Base-by-base conservation (phyloP, 441 rosid species). In the Kokia cookei region DNA sequence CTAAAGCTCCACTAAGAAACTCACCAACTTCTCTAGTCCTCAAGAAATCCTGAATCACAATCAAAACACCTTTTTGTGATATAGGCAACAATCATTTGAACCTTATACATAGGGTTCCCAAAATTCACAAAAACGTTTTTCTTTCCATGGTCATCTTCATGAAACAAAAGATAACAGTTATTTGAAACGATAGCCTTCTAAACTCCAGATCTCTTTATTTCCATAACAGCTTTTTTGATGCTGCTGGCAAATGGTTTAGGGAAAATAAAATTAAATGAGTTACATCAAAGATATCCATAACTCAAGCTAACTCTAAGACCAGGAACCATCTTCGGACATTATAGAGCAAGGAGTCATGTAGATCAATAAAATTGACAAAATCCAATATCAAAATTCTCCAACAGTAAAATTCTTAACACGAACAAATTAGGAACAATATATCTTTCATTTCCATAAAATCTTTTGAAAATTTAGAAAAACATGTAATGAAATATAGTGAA, bases 1-100 rank as follows among this genome's bases (percentile, higher is more conserved):
- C 97, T 77, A 93, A 80, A 77, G 99, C 99, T 70, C 98, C 97
- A 72, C 99, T 92, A 61, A 93, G 89, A 84, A 96, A 96, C 77
- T 96, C 99, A 27, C 93, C 84, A 17, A 81, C 93, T 87, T 92
- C 99, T 78, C 97, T 91, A 65, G 86, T 82, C 78, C 76, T 88
- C 79, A 87, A 73, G 72, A 88, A 80, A 78, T 79, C 89, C 99
- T 91, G 87, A 82, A 76, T 78, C 73, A 79, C 54, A 75, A 29
- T 54, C 5, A 61, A 73, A 83, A 45, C 61, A 72, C n/a, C 37
- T 15, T 48, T 17, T 24, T 76, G 71, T 27, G 60, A 76, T 76
- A 77, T 72, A 10, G 26, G 48, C 59, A 35, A 29, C 32, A 57
- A 66, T 32, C 62, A 0, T 63, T 50, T 29, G 22, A 50, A 5